A percentile compares a stretch with the other conserved stretches of the same genome.
Conservation (phyloP, 306 rosid genomes). For the Lathyrus oleraceus region DNA sequence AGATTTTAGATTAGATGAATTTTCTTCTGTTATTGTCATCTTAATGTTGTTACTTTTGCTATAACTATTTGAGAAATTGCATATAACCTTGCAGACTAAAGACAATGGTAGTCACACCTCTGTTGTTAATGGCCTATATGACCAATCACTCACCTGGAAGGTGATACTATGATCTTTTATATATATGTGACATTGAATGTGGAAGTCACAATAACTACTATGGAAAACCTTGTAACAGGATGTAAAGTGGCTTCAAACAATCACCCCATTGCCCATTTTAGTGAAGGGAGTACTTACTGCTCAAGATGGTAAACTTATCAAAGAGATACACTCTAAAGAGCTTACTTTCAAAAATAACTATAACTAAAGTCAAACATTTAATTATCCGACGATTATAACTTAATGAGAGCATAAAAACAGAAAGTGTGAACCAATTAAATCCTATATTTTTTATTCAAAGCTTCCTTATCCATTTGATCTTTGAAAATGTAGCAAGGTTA, state of each 20-base stretch:
- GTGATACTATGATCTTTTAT: conserved; percentile 38
- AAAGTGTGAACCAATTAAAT: background rate
- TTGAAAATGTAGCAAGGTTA: conserved; percentile 65
- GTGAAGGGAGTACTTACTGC: conserved; percentile 88
- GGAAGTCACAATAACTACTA: conserved; percentile 12
- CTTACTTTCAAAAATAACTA: background rate
- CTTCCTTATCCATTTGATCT: background rate
- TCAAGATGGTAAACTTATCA: conserved; percentile 67
- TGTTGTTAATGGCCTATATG: conserved; percentile 64
- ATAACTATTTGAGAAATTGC: background rate
- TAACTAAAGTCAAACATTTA: background rate
- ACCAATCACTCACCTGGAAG: conserved; percentile 87
- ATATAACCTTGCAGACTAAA: conserved; percentile 48
- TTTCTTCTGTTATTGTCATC: background rate
- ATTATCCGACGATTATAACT: background rate
- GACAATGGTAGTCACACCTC: conserved; percentile 69
- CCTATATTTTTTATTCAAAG: background rate
- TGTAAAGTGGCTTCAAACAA: conserved; percentile 91
- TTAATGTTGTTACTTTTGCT: background rate
- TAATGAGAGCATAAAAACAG: background rate
- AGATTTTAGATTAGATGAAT: conserved; percentile 1
- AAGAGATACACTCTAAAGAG: background rate
- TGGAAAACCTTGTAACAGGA: conserved; percentile 54
- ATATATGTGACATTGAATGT: conserved; percentile 21
- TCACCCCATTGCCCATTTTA: conserved; percentile 80